phyloP scores from a whole-genome alignment of 2,329 filamentous ascomycete species.

The Venturia pyrina region DNA sequence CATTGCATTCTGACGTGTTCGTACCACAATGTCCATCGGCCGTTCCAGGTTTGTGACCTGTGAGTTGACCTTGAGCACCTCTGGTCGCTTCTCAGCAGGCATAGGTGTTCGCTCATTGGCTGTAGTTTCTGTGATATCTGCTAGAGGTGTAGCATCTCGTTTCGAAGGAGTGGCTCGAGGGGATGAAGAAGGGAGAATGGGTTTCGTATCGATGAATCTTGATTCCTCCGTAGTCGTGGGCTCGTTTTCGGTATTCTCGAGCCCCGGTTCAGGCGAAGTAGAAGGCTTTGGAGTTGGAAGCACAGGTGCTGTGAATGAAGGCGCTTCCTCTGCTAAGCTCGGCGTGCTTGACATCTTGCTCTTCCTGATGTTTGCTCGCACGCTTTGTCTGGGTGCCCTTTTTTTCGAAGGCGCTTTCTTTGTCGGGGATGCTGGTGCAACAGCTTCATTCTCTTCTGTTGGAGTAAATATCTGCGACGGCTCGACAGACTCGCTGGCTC shows the following conservation, averaged over 20 bases:
- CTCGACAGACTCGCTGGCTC: conserved; percentile 41
- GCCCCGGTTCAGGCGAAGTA: conserved; percentile 22
- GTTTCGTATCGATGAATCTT: not conserved
- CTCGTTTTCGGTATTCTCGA: conserved; percentile 20
- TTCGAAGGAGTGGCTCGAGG: conserved; percentile 30
- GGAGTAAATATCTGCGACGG: conserved; percentile 52
- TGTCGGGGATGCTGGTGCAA: conserved; percentile 42
- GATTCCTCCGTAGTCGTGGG: conserved; percentile 30
- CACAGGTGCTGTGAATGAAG: conserved; percentile 14
- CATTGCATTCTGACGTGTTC: conserved; percentile 60
- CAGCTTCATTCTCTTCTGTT: conserved; percentile 31
- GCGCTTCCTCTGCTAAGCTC: conserved; percentile 18
- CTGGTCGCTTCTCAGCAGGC: conserved; percentile 18
- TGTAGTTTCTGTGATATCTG: conserved; percentile 61
- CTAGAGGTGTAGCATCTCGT: conserved; percentile 49
- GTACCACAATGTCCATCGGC: conserved; percentile 88
- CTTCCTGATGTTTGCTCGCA: conserved; percentile 27
- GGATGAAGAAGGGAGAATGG: not conserved
- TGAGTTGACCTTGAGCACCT: conserved; percentile 61
- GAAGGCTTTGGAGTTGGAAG: conserved; percentile 42
- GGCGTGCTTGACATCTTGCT: conserved; percentile 32
- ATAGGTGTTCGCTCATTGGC: conserved; percentile 51
- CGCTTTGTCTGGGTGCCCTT: conserved; percentile 47
- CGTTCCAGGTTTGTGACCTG: conserved; percentile 72
- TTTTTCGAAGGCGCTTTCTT: conserved; percentile 53